phyloP scores from a whole-genome alignment of 352 stramenopile species.

The Peronospora belbahrii region DNA sequence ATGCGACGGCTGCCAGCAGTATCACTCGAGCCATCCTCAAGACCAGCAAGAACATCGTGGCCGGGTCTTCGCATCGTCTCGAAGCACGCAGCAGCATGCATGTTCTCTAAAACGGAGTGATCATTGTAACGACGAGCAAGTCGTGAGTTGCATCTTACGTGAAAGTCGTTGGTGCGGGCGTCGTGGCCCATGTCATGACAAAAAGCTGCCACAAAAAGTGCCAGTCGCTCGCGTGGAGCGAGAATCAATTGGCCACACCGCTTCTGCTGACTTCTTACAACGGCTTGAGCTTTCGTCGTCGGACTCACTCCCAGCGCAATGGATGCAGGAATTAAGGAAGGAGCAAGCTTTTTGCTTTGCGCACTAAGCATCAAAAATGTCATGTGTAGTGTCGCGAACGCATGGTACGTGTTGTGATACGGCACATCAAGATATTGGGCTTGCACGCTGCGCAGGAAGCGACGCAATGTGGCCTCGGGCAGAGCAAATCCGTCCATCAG shows the following conservation, averaged over 20 bases:
- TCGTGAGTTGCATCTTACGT: slow-evolving; percentile 64
- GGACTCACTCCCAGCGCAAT: slow-evolving; percentile 12
- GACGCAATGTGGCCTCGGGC: slow-evolving; percentile 41
- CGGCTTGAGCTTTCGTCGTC: slow-evolving; percentile 16
- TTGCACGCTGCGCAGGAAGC: slow-evolving; percentile 62
- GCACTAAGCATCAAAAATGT: slow-evolving; percentile 66
- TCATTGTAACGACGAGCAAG: slow-evolving; percentile 86
- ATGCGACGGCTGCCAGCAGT: slow-evolving; percentile 14
- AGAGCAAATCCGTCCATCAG: slow-evolving; percentile 57
- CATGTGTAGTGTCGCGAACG: slow-evolving; percentile 73
- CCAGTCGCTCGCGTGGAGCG: slow-evolving; percentile 44
- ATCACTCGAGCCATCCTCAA: slow-evolving; percentile 23
- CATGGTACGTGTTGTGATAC: slow-evolving; percentile 86
- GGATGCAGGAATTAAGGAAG: slow-evolving; percentile 12
- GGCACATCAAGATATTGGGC: slow-evolving; percentile 71
- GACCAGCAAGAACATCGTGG: slow-evolving; percentile 53
- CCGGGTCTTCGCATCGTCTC: slow-evolving; percentile 65
- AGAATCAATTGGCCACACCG: slow-evolving; percentile 37
- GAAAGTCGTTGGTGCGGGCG: slow-evolving; percentile 84
- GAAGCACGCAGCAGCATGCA: slow-evolving; percentile 76
- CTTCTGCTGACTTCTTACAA: slow-evolving; percentile 18
- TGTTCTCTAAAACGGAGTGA: slow-evolving; percentile 85
- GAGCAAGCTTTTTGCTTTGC: slow-evolving; percentile 34
- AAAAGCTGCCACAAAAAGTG: slow-evolving; percentile 73
- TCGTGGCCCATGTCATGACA: slow-evolving; percentile 88